Evolutionary conservation across 352 stramenopile species (phyloP), one percentile per base, ranked within the genome.

Genomic region (Elongisporangium prolatum): DNA sequence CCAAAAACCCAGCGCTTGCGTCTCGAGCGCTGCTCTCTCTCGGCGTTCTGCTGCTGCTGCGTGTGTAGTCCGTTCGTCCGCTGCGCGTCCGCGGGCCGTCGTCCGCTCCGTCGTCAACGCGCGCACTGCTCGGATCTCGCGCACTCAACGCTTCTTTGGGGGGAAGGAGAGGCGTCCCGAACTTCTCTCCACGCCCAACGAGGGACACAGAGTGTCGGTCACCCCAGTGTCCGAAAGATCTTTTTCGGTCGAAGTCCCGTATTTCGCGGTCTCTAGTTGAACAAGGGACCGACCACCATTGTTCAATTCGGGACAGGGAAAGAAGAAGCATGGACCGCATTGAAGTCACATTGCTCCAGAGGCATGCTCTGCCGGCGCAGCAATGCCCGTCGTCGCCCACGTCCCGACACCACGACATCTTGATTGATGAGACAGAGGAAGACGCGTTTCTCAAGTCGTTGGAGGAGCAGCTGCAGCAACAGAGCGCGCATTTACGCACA

Each of bases 381-480:
- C 47, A 57, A 34, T 40, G 38, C 52, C 37, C 64, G 56, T 20
- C 37, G 11, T 44, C 40, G 47, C 48, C 49, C 9, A 13, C 56
- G 21, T 20, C 55, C 1, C 22, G 28, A 4, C 34, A 56, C n/a
- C 61, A 61, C 14, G 68, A 80, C 48, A 79, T 91, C 50, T 24
- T 66, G n/a, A 34, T 89, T 11, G 75, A 89, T 54, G 71, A 81
- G 2, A 51, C 68, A 5, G 68, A 80, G 22, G 76, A 90, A 11
- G 80, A 89, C 40, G 61, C 56, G 10, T 93, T 93, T 52, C 60
- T 95, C 21, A 76, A 75, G 56, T 50, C 63, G 37, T 63, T 95
- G 14, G 80, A 93, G 54, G 82, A 91, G 61, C 69, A 66, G 48
- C 69, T 95, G 38, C 84, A 89, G 54, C 77, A 85, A 49, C 75